These are phyloP conservation scores for Ceratocystis colombiana DNA, from an alignment of 2,329 filamentous ascomycete species.

Conservation along the genomic window DNA sequence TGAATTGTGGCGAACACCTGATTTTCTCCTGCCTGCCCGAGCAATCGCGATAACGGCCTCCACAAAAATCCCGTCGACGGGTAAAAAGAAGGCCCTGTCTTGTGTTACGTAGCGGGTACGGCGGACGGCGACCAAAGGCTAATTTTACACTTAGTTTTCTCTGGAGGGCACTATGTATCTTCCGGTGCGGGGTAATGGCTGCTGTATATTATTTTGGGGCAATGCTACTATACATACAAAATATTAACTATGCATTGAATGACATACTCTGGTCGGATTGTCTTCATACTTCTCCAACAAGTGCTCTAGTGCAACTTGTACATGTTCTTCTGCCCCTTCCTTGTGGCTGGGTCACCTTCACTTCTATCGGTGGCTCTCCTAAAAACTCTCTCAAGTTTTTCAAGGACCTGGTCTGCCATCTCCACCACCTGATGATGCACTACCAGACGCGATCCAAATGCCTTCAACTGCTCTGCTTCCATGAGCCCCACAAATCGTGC, in stretches of 20 bases:
- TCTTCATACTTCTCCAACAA: neutral
- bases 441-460: slow-evolving; percentile 38
- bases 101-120: neutral
- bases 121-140: neutral
- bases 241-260: neutral
- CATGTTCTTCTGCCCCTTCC: slow-evolving; percentile 25
- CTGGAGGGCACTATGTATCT: neutral
- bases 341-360: neutral
- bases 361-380: slow-evolving; percentile 31
- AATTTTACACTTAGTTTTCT: neutral
- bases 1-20: neutral
- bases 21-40: neutral
- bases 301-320: slow-evolving; percentile 20
- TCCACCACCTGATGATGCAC: slow-evolving; percentile 53
- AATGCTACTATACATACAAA: neutral
- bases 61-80: too few species aligned
- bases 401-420: slow-evolving; percentile 49
- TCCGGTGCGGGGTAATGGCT: neutral
- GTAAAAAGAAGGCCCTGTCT: neutral
- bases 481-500: slow-evolving; percentile 36
- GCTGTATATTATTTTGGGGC: neutral
- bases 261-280: neutral
- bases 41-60: neutral
- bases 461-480: slow-evolving; percentile 36
- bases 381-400: slow-evolving; percentile 48